Base-by-base conservation (phyloP, 306 rosid species). In the Spatholobus suberectus region DNA sequence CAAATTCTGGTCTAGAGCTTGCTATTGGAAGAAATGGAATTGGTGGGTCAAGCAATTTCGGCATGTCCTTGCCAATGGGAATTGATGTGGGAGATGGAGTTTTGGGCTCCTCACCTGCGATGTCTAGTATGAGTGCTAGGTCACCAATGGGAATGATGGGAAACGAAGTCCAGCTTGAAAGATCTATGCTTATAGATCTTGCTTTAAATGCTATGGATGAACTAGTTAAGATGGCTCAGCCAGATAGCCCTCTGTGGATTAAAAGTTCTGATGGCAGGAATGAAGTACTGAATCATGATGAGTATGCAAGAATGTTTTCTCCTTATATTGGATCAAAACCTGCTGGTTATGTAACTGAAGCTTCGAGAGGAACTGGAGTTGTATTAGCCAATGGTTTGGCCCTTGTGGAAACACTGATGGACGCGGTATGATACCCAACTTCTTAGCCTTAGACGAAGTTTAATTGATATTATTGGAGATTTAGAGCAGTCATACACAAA, bases 161-260 rank as follows among this genome's bases (percentile, higher is more conserved):
- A 40, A 88, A 73, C 47, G 94, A 84, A 27, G 4, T 58, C 40
- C 91, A 88, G 2, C 13, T 71, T 5, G 94, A 92, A 41, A 79
- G 88, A 77, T 55, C 93, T 13, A 84, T 86, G 87, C 82, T 84
- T 43, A 3, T 84, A 0, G 89, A 93, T 40, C 86, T 93, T 46
- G 99, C 98, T 3, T 12, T 83, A 73, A 79, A 80, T 43, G 92
- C 99, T 41, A 93, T 96, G 99, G 92, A 92, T 61, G 99, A 96
- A 73, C 75, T 96, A 15, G 54, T 96, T 47, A 91, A 87, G 87
- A 61, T 92, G 96, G 88, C 89, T 78, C 92, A 90, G 69, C 73
- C 78, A 0, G 94, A 92, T 69, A 41, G 77, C 47, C 88, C 92
- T 46, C 82, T 93, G 34, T 96, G 99, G 99, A 70, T 92, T 69